Evolutionary conservation across 2,329 filamentous ascomycete species (phyloP), one percentile per base, ranked within the genome.

Genomic region (Teratosphaeria pseudoeucalypti): DNA sequence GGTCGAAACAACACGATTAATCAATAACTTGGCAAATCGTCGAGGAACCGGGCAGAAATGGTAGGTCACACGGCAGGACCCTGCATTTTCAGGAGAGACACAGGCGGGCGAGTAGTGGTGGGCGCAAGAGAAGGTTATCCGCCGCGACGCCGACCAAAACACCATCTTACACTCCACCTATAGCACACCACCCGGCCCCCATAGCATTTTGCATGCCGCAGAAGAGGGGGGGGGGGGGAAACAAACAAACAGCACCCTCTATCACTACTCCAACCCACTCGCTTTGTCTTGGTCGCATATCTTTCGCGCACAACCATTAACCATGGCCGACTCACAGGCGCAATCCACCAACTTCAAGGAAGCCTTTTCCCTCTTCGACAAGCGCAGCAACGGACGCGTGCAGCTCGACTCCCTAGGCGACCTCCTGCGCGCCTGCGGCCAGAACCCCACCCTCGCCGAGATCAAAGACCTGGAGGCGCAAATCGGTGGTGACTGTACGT

Each of bases 321-420:
- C 39, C 56, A 71, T 70, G 69, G 64, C 64, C 56, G 69, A 71
- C 55, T 54, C 59, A 55, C 82, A 86, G 84, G 82, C 84, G 74
- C 85, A 84, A 63, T 97, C 92, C 80, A 97, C 94, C 79, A 97
- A 99, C 87, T 99, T 97, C 90, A 97, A 97, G 83, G 94, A 99
- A 87, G 94, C 94, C 69, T 99, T 99, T 79, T 92, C 92, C 71
- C 89, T 99, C 75, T 99, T 97, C 82, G 94, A 99, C 83, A 97
- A 96, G 86, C 92, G 94, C 76, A 94, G 94, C 74, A 95, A 90
- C 74, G 92, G 92, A 73, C 92, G 92, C 70, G 94, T 97, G 68
- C 78, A 88, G 49, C 81, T 92, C 75, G 88, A 92, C 67, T 88
- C 87, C 65, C 85, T 99, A 60, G 94, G 94, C 68, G 94, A 99